A percentile compares a stretch with the other conserved stretches of the same genome.
Conservation (phyloP, 495 filamentous ascomycete species). For the Hypoxylon intermedium region DNA sequence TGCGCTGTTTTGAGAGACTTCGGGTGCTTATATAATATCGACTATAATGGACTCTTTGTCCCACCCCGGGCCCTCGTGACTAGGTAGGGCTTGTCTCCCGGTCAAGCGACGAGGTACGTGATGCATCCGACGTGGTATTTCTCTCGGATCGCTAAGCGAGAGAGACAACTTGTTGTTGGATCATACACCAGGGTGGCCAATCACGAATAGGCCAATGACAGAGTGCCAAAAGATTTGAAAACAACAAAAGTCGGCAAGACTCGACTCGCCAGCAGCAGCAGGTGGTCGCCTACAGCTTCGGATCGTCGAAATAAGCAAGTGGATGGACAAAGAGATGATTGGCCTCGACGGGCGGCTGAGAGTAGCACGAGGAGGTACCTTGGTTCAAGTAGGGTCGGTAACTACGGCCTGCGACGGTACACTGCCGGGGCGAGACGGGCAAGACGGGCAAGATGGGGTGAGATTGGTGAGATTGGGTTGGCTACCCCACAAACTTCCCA, state of each 20-base stretch:
- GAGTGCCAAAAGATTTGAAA: not conserved
- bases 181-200: slow-evolving; percentile 6
- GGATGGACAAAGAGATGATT: slow-evolving; percentile 21
- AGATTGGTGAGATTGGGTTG: slow-evolving; percentile 38
- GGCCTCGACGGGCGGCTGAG: slow-evolving; percentile 30
- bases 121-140: slow-evolving; percentile 2
- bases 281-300: slow-evolving; percentile 38
- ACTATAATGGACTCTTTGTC: slow-evolving; percentile 15
- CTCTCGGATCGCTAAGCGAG: slow-evolving; percentile 28
- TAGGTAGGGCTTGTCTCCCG: slow-evolving; percentile 16
- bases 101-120: not conserved
- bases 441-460: too few species aligned
- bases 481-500: slow-evolving; percentile 35
- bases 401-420: slow-evolving; percentile 34
- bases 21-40: slow-evolving; percentile 32
- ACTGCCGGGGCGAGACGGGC: slow-evolving; percentile 11
- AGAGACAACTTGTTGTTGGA: slow-evolving; percentile 1
- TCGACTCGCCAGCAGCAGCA: slow-evolving; percentile 32
- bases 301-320: slow-evolving; percentile 42
- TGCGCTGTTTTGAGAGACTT: slow-evolving; percentile 5
- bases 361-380: slow-evolving; percentile 34
- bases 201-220: not conserved
- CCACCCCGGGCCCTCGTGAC: not conserved
- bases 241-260: slow-evolving; percentile 24
- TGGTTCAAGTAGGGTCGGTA: slow-evolving; percentile 32